Conservation (phyloP, 148 eudicot species). For the Nepenthes mirabilis region DNA sequence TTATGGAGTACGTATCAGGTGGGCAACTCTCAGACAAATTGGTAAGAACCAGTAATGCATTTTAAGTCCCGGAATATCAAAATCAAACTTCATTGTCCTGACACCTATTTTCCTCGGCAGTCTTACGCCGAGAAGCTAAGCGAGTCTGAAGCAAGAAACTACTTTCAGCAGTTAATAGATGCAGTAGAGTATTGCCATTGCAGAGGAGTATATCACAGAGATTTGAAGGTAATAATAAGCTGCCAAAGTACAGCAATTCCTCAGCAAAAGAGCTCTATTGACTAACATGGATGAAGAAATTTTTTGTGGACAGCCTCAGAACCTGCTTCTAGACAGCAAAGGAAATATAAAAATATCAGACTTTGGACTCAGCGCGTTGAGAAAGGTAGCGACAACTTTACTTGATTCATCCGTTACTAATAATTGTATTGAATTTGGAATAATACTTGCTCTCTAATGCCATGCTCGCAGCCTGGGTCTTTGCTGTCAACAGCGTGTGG, state of each 20-base stretch:
- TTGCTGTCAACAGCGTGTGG: constrained; percentile 38
- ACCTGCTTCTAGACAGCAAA: constrained; percentile 41
- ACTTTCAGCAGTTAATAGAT: constrained; percentile 48
- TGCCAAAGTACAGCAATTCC: neutral
- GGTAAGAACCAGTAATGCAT: constrained; percentile 15
- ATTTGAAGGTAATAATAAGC: constrained; percentile 20
- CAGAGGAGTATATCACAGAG: constrained; percentile 35
- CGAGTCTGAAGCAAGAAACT: constrained; percentile 28
- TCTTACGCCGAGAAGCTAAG: constrained; percentile 19
- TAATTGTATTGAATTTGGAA: neutral
- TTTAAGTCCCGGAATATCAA: no score
- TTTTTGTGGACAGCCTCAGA: constrained; percentile 36
- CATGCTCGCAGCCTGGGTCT: constrained; percentile 20
- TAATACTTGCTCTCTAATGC: neutral
- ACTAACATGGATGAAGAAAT: neutral
- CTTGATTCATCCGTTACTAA: neutral
- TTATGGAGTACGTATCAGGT: constrained; percentile 47
- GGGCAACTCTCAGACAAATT: constrained; percentile 45
- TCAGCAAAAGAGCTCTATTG: no score
- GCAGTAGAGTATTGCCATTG: constrained; percentile 35
- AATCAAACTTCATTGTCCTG: neutral
- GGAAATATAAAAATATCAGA: constrained; percentile 55
- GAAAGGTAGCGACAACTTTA: constrained; percentile 19
- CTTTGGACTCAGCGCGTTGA: constrained; percentile 44
- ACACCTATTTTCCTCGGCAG: constrained; percentile 9